Base-by-base conservation (phyloP, 2,329 filamentous ascomycete species). In the Tolypocladium pustulatum region DNA sequence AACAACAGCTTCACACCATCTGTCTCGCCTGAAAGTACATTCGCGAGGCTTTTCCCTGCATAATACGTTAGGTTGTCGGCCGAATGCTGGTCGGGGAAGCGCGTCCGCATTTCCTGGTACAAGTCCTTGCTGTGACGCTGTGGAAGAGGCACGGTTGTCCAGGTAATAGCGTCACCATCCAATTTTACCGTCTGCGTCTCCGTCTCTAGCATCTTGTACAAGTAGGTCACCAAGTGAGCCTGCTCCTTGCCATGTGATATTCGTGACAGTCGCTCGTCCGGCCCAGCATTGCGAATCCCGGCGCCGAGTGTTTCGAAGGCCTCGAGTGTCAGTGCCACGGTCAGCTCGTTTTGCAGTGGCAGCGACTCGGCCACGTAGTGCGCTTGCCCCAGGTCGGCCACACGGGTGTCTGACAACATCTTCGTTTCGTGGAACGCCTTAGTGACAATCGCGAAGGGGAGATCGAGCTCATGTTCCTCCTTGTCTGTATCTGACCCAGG, bases 1-100 rank as follows among this genome's bases (percentile, higher is more conserved):
- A 77, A 77, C 8, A 77, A 68, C 2, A 76, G 60, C 52, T 70
- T 64, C 20, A 76, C 64, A 0, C 72, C 71, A 57, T 76, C 72
- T 17, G 67, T 66, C 25, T 71, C 62, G 15, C 73, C 75, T 4
- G 30, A 60, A 8, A 73, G 57, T 0, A 70, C 66, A 2, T 66
- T 63, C 0, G 68, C 67, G 2, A 73, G 63, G 15, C 65, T 64
- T 1, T 60, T 59, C 15, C 69, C 70, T 1, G 62, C 64, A 55
- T 66, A 63, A 54, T 61, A 63, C 17, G 63, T 65, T 15, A 71
- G 60, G 17, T 64, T 40, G 32, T 58, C 32, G 7, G 56, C 54
- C 2, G 34, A 7, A 8, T 7, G 15, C 22, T 61, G 55, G n/a
- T 61, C 58, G 3, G 56, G 55, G 32, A 56, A 55, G 10, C 27